Conservation (phyloP, 2,329 filamentous ascomycete species). For the Pseudogymnoascus sp. region DNA sequence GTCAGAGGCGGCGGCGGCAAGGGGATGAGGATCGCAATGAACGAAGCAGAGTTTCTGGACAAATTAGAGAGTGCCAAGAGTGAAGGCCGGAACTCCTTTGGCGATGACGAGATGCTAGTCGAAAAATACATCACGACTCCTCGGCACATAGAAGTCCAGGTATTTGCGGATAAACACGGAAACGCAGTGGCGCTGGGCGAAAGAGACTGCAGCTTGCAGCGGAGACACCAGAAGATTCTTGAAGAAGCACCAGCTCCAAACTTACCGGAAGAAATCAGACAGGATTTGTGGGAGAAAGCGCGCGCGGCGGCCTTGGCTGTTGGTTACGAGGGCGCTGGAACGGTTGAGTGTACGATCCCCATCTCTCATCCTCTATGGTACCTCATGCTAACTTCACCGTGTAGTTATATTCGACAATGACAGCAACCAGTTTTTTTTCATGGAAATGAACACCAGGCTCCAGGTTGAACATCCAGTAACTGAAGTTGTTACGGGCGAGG, state of each 20-base stretch:
- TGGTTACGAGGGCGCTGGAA: conserved; percentile 82
- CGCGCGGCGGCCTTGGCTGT: conserved; percentile 63
- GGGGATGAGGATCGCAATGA: conserved; percentile 69
- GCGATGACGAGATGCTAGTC: conserved; percentile 76
- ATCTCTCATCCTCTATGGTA: conserved; percentile 31
- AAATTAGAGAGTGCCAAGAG: conserved; percentile 67
- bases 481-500: conserved; percentile 67
- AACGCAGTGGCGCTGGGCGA: conserved; percentile 79
- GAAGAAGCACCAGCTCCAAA: conserved; percentile 80
- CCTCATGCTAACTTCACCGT: conserved; percentile 37
- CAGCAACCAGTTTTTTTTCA: conserved; percentile 71
- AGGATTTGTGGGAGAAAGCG: conserved; percentile 60
- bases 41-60: conserved; percentile 58
- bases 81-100: conserved; percentile 71
- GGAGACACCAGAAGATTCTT: conserved; percentile 83
- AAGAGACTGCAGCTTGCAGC: conserved; percentile 79
- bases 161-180: conserved; percentile 76
- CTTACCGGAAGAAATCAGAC: conserved; percentile 48
- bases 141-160: conserved; percentile 81
- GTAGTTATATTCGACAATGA: conserved; percentile 79
- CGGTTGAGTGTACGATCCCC: conserved; percentile 67
- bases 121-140: conserved; percentile 75
- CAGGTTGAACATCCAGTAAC: conserved; percentile 97
- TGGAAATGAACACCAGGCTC: conserved; percentile 79
- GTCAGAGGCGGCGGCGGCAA: conserved; percentile 77